phyloP scores from a whole-genome alignment of 164 flowering plant genomes.

The Magnolia kwangsiensis region DNA sequence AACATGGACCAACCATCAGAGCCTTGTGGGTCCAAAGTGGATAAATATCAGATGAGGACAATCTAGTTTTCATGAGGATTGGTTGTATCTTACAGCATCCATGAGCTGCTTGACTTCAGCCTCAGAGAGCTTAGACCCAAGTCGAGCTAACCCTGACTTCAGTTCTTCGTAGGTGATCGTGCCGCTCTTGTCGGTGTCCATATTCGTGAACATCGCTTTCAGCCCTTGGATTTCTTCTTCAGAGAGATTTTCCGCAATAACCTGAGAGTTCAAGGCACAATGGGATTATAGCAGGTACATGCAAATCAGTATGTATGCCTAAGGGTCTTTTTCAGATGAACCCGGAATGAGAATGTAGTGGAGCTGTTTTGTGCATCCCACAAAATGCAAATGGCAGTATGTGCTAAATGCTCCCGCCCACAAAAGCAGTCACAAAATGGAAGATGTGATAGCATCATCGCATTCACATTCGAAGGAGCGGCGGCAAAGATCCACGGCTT shows the following conservation, averaged over 20 bases:
- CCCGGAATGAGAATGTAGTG: no score
- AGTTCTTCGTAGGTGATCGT: conserved; percentile 89
- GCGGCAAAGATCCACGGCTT: no score
- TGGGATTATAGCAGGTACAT: neutral
- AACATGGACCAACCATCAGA: neutral
- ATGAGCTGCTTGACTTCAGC: conserved; percentile 83
- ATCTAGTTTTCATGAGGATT: neutral
- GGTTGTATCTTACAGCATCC: conserved; percentile 75
- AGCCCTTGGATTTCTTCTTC: conserved; percentile 92
- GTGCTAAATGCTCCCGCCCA: no score
- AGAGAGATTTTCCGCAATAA: conserved; percentile 85
- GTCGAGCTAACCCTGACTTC: conserved; percentile 73
- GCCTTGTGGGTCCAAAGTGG: neutral
- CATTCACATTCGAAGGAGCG: no score
- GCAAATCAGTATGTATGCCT: neutral
- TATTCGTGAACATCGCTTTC: conserved; percentile 77
- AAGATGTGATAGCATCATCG: no score
- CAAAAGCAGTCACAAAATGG: no score
- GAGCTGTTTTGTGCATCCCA: no score
- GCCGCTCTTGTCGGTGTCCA: conserved; percentile 89
- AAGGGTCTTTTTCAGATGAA: no score
- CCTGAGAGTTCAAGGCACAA: conserved; percentile 31
- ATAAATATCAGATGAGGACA: neutral
- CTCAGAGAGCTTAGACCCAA: conserved; percentile 86
- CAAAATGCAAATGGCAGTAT: no score